A percentile compares a stretch with the other conserved stretches of the same genome.
These are phyloP conservation scores for Alternaria brassicae DNA, from an alignment of 2,329 filamentous ascomycete species.

Conservation along the genomic window DNA sequence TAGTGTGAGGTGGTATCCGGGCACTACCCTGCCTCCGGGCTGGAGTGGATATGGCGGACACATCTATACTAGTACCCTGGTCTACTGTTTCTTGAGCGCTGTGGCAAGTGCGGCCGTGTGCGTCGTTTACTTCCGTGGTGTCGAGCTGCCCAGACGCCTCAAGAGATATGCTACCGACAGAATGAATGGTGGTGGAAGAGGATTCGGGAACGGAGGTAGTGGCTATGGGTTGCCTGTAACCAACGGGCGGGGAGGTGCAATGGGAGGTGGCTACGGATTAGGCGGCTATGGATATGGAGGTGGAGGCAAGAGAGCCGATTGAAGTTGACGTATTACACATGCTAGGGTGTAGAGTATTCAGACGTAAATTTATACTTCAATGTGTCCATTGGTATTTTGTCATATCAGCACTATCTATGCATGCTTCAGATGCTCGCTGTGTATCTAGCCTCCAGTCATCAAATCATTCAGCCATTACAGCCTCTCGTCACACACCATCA, in stretches of 20 bases:
- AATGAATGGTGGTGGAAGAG: conserved; percentile 48
- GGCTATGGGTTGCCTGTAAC: conserved; percentile 43
- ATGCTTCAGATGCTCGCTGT: conserved; percentile 9
- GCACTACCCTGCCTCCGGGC: conserved; percentile 68
- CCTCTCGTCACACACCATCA: background rate
- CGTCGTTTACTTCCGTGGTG: conserved; percentile 62
- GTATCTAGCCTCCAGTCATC: conserved; percentile 12
- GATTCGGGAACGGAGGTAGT: conserved; percentile 42
- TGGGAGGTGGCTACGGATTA: conserved; percentile 50
- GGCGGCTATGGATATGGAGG: conserved; percentile 56
- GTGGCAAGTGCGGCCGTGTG: conserved; percentile 59
- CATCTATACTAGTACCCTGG: conserved; percentile 57
- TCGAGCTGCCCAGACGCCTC: conserved; percentile 59
- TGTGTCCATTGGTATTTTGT: conserved; percentile 11
- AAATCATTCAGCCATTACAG: conserved; percentile 21
- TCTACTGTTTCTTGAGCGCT: conserved; percentile 59
- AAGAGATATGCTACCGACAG: conserved; percentile 66
- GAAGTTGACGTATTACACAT: background rate
- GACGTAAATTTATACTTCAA: background rate
- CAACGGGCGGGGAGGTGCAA: conserved; percentile 48
- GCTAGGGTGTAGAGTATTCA: background rate
- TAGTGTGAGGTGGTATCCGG: conserved; percentile 86
- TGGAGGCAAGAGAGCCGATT: conserved; percentile 54
- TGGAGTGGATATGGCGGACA: conserved; percentile 62
- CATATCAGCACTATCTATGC: conserved; percentile 7